Evolutionary conservation across 257 asterid species (phyloP).

Genomic region (Parsonsia alboflavescens): DNA sequence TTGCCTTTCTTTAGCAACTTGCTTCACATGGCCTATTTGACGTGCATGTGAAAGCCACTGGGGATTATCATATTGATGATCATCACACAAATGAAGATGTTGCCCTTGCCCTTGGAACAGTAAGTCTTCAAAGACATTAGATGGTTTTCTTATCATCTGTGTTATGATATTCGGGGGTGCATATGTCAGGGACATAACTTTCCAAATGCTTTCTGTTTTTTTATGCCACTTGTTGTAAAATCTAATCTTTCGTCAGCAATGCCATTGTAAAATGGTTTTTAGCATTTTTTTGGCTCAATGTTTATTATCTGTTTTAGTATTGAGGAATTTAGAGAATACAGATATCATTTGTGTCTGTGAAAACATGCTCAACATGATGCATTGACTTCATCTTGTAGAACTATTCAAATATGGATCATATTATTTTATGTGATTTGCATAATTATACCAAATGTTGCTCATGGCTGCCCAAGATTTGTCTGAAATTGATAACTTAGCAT

Average conservation of each 20-base stretch:
- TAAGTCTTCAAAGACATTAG: conserved; percentile 22
- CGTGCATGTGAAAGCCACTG: conserved; percentile 74
- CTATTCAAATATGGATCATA: not conserved
- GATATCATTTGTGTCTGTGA: not conserved
- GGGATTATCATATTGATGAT: conserved; percentile 90
- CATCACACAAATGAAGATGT: conserved; percentile 96
- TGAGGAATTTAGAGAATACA: not conserved
- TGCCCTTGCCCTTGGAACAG: conserved; percentile 86
- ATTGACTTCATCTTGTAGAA: not conserved
- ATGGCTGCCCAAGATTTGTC: not conserved
- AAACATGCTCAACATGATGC: not conserved
- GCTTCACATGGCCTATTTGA: conserved; percentile 93
- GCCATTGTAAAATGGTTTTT: not conserved
- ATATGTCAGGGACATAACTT: not conserved
- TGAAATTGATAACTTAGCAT: conserved; percentile 1
- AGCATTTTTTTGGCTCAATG: not conserved
- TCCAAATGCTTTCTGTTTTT: not conserved
- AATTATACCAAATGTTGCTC: not conserved
- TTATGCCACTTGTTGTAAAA: not conserved
- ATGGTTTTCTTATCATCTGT: not conserved
- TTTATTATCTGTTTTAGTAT: not conserved
- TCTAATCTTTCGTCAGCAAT: not conserved
- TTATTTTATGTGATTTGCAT: not conserved
- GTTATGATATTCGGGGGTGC: not conserved
- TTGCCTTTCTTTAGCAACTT: conserved; percentile 57